Base-by-base conservation (phyloP, 352 stramenopile species). In the Phytopythium oedochilum region DNA sequence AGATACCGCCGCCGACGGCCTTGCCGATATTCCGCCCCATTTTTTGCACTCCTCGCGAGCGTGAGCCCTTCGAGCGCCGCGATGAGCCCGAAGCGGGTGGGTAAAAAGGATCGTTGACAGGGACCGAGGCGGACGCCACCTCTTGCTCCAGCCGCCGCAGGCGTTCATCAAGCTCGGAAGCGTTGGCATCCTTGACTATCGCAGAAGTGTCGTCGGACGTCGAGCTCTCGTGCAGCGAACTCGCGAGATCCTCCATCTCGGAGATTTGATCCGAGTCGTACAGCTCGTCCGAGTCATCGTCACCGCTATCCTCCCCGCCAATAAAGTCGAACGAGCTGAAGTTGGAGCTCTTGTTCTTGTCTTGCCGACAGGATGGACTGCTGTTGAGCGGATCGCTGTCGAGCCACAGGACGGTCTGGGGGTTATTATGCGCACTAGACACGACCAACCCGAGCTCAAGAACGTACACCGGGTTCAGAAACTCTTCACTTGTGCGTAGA, bases 241-340 rank as follows among this genome's bases (percentile, higher is more conserved):
- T 79, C 26, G 70, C 75, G 44, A 78, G 81, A 42, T 86, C 70
- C 17, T 89, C 81, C 74, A 88, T 79, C 49, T 87, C 82, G 0
- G 76, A 85, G 20, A 92, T 73, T 42, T 89, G 72, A 31, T 84
- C 73, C 6, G 79, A 92, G 45, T 89, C 82, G 57, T 92, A 89
- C 0, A 81, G 49, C 11, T 83, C 80, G 52, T 90, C 80, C 18
- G 80, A 91, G 47, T 87, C 76, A 36, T 94, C 81, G 43, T 78
- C 65, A 0, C 84, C 80, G 47, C 84, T 94, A 53, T 94, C 79
- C 73, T 89, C 83, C 8, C 84, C 84, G 5, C 82, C 82, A 36
- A 94, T 76, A 32, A 92, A 92, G 47, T 92, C 84, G 38, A 92
- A 94, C n/a, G 78, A 89, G 22, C 69, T 75, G 45, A 84, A 78